Evolutionary conservation across 179 eudicot genomes (phyloP).

Genomic region (Silene coronaria): DNA sequence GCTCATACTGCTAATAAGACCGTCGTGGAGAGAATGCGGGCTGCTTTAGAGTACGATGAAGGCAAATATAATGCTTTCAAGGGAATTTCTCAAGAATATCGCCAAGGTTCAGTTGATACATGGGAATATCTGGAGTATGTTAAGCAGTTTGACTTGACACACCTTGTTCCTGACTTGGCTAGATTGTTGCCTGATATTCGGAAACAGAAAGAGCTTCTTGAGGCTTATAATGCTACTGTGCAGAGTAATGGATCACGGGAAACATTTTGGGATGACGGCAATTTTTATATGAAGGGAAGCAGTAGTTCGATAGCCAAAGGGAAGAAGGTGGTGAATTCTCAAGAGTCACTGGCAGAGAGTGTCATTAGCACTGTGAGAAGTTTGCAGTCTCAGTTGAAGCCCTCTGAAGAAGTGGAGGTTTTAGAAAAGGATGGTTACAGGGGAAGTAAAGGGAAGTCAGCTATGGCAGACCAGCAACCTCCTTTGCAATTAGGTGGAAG

Average conservation of each 20-base stretch:
- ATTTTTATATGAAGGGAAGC: slow-evolving; percentile 26
- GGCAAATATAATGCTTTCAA: slow-evolving; percentile 65
- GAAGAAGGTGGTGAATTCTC: slow-evolving; percentile 38
- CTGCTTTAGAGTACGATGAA: slow-evolving; percentile 61
- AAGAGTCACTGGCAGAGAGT: slow-evolving; percentile 48
- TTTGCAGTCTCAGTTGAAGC: slow-evolving; percentile 59
- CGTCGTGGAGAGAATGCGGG: slow-evolving; percentile 75
- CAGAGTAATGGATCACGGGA: slow-evolving; percentile 30
- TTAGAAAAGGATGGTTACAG: slow-evolving; percentile 81
- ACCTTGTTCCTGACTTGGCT: slow-evolving; percentile 82
- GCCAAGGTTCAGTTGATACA: slow-evolving; percentile 64
- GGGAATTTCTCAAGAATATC: slow-evolving; percentile 70
- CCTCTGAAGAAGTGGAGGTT: slow-evolving; percentile 59
- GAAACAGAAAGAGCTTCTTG: slow-evolving; percentile 71
- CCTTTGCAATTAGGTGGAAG: slow-evolving; percentile 19
- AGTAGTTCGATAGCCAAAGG: slow-evolving; percentile 56
- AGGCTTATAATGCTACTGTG: slow-evolving; percentile 43
- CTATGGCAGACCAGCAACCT: slow-evolving; percentile 15
- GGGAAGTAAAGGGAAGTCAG: slow-evolving; percentile 43
- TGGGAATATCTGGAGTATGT: slow-evolving; percentile 59
- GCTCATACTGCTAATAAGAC: slow-evolving; percentile 83
- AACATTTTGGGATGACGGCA: slow-evolving; percentile 35
- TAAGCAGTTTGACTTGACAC: slow-evolving; percentile 70
- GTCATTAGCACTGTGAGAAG: slow-evolving; percentile 54
- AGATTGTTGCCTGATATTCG: slow-evolving; percentile 62